A percentile compares a stretch with the other conserved stretches of the same genome.
These are phyloP conservation scores for Aspergillus sp. DNA, from an alignment of 2,329 filamentous ascomycete species.

Conservation along the genomic window DNA sequence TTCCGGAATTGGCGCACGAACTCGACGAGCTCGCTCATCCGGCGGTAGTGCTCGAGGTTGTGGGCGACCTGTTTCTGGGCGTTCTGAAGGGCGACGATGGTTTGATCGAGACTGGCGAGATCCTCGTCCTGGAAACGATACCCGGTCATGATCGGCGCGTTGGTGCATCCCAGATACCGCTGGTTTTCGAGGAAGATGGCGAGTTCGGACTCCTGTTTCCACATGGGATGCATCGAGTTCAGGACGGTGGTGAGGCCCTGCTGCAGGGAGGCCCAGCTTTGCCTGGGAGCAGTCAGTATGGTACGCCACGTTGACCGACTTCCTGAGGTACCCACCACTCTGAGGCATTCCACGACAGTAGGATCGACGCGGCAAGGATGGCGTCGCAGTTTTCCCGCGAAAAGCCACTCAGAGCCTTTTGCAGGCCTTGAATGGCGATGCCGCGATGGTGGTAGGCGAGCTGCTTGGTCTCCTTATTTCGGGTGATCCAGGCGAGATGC, in stretches of 20 bases:
- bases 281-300: slow-evolving; percentile 58
- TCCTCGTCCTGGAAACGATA: slow-evolving; percentile 60
- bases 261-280: slow-evolving; percentile 89
- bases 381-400: slow-evolving; percentile 86
- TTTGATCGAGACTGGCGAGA: slow-evolving; percentile 65
- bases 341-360: slow-evolving; percentile 92
- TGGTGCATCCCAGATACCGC: slow-evolving; percentile 34
- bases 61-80: slow-evolving; percentile 65
- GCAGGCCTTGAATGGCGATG: slow-evolving; percentile 79
- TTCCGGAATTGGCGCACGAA: slow-evolving; percentile 73
- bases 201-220: slow-evolving; percentile 77
- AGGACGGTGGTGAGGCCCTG: slow-evolving; percentile 89
- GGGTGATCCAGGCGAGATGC: slow-evolving; percentile 85
- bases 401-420: slow-evolving; percentile 82
- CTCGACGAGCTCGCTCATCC: slow-evolving; percentile 66
- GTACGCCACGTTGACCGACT: slow-evolving; percentile 1
- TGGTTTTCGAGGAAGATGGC: slow-evolving; percentile 44
- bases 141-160: slow-evolving; percentile 33
- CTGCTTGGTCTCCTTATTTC: slow-evolving; percentile 80
- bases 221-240: slow-evolving; percentile 81
- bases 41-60: slow-evolving; percentile 66
- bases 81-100: slow-evolving; percentile 60
- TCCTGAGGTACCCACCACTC: slow-evolving; percentile 72
- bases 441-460: slow-evolving; percentile 88
- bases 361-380: slow-evolving; percentile 83